Evolutionary conservation across 768 basidiomycete genomes (phyloP).

Genomic region (Termitomyces sp.): DNA sequence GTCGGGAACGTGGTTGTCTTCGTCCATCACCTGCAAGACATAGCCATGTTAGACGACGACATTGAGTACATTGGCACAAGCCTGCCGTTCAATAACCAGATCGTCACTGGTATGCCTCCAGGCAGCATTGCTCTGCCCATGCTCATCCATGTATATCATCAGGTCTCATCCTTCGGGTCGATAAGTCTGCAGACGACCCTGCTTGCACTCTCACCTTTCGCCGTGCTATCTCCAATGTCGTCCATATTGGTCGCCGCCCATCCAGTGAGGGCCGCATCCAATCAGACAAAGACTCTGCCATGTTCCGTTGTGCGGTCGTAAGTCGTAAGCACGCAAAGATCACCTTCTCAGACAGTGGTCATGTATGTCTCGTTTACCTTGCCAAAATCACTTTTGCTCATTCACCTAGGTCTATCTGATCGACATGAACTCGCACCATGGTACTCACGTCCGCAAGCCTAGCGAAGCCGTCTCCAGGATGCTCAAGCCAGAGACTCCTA

Average conservation of each 20-base stretch:
- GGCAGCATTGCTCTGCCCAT: slow-evolving; percentile 8
- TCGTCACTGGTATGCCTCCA: slow-evolving; percentile 35
- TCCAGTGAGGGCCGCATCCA: slow-evolving; percentile 41
- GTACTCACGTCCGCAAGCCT: slow-evolving; percentile 61
- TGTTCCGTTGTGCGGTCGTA: slow-evolving; percentile 77
- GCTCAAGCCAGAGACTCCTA: slow-evolving; percentile 55
- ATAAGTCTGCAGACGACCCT: slow-evolving; percentile 45
- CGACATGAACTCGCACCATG: slow-evolving; percentile 75
- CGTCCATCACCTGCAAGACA: slow-evolving; percentile 11
- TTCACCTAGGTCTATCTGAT: slow-evolving; percentile 60
- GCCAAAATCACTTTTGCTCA: slow-evolving; percentile 10
- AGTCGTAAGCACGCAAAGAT: slow-evolving; percentile 80
- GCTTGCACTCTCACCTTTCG: slow-evolving; percentile 51
- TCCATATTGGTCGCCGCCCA: slow-evolving; percentile 71
- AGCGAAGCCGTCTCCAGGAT: slow-evolving; percentile 47
- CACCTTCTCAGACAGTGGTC: slow-evolving; percentile 65
- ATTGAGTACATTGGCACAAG: slow-evolving; percentile 57
- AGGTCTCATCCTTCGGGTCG: slow-evolving; percentile 64
- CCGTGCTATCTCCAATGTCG: slow-evolving; percentile 46
- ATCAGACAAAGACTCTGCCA: slow-evolving; percentile 44
- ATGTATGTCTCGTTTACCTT: slow-evolving; percentile 43
- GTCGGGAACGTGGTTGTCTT: slow-evolving; percentile 8
- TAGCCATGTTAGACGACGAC: slow-evolving; percentile 50
- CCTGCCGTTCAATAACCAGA: slow-evolving; percentile 28
- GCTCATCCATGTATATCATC: slow-evolving; percentile 15